phyloP scores from a whole-genome alignment of 768 basidiomycete genomes.

The Pisolithus tinctorius region DNA sequence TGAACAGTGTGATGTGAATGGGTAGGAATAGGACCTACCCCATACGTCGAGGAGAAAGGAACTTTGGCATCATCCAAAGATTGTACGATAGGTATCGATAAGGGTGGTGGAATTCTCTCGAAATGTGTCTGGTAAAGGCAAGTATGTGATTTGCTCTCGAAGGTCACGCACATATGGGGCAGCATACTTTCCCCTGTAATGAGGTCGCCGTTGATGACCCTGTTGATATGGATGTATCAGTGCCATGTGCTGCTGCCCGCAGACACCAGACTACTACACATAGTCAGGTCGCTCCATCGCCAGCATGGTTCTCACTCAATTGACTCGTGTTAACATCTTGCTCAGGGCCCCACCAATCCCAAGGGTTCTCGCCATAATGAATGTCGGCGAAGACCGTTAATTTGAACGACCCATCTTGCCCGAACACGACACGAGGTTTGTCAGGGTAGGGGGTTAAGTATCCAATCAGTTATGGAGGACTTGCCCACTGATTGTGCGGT shows the following conservation, averaged over 20 bases:
- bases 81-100: constrained; percentile 55
- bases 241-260: neutral
- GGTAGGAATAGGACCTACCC: constrained; percentile 36
- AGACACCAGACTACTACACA: constrained; percentile 39
- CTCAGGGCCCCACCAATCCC: constrained; percentile 58
- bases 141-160: neutral
- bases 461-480: too few relatives aligned
- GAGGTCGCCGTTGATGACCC: constrained; percentile 67
- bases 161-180: neutral
- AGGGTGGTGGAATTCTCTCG: constrained; percentile 59
- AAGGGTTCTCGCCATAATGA: constrained; percentile 72
- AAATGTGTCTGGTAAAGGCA: constrained; percentile 44
- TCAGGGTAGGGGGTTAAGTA: constrained; percentile 36
- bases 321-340: constrained; percentile 59
- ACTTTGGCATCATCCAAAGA: constrained; percentile 52
- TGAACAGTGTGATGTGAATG: neutral
- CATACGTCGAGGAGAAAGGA: constrained; percentile 65
- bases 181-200: constrained; percentile 63
- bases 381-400: constrained; percentile 69
- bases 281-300: constrained; percentile 59
- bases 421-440: constrained; percentile 51
- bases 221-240: constrained; percentile 18
- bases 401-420: constrained; percentile 57
- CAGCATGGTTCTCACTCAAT: constrained; percentile 52
- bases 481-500: too few relatives aligned